Conservation (phyloP, 768 basidiomycete genomes). For the Tricholomella constricta region DNA sequence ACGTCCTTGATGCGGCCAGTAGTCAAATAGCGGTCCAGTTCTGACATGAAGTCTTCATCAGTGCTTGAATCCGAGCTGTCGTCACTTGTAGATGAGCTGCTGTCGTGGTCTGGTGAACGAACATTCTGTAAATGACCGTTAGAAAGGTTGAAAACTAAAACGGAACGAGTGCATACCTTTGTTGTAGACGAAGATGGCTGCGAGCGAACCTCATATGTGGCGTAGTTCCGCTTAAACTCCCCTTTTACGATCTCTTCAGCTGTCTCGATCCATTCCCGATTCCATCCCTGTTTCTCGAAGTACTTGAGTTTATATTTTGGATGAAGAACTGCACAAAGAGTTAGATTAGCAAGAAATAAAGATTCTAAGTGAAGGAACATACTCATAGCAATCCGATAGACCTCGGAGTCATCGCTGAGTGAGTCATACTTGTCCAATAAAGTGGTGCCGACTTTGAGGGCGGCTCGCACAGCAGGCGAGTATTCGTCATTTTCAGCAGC, state of each 20-base stretch:
- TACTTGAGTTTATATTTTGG: constrained; percentile 32
- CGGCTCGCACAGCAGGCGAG: no score
- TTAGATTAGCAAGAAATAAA: background rate
- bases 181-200: no score
- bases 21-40: constrained; percentile 25
- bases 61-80: background rate
- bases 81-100: no score
- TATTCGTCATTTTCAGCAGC: no score
- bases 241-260: constrained; percentile 19
- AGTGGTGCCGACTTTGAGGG: no score
- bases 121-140: no score
- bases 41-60: constrained; percentile 11
- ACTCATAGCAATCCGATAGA: constrained; percentile 41
- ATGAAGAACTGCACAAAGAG: constrained; percentile 24
- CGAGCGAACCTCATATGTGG: background rate
- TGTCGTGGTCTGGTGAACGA: no score
- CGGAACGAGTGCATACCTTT: no score
- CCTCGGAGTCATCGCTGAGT: constrained; percentile 32
- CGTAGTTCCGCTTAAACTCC: constrained; percentile 15
- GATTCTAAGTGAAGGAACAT: constrained; percentile 22
- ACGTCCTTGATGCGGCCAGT: constrained; percentile 17
- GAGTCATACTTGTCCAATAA: no score
- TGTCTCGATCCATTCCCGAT: constrained; percentile 24
- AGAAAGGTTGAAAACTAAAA: no score
- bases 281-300: constrained; percentile 26